Evolutionary conservation across 129 eudicot genomes (phyloP).

Genomic region (Lactuca saligna): DNA sequence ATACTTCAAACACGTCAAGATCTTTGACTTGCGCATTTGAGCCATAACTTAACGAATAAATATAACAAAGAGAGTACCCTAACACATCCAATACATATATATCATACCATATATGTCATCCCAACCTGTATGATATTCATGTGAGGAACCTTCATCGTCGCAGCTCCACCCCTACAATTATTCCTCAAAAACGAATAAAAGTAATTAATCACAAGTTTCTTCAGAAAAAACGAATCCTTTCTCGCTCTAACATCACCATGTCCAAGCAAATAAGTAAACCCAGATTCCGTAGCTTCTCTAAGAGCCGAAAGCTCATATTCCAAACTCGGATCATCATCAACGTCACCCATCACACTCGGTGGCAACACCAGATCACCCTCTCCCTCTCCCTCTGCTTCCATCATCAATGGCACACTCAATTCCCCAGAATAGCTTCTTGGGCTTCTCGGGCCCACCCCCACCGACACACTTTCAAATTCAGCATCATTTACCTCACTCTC

Average conservation of each 20-base stretch:
- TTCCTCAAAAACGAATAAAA: constrained; percentile 78
- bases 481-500: constrained; percentile 48
- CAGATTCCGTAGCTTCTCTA: constrained; percentile 75
- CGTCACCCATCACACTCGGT: constrained; percentile 46
- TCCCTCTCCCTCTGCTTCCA: constrained; percentile 32
- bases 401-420: constrained; percentile 60
- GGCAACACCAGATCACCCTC: constrained; percentile 48
- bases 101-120: constrained; percentile 85
- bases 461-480: constrained; percentile 60
- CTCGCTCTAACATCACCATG: constrained; percentile 75
- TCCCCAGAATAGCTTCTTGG: constrained; percentile 51
- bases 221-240: constrained; percentile 65
- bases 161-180: constrained; percentile 87
- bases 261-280: constrained; percentile 82
- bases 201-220: constrained; percentile 78
- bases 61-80: neutral
- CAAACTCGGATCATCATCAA: constrained; percentile 69
- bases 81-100: neutral
- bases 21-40: neutral
- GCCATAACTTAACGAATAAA: neutral
- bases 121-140: constrained; percentile 73
- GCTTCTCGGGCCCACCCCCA: constrained; percentile 4
- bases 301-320: constrained; percentile 82
- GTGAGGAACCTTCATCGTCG: constrained; percentile 81
- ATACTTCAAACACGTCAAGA: neutral